These are phyloP conservation scores for Micractinium sp. DNA, from an alignment of 139 green algal species.

Conservation along the genomic window DNA sequence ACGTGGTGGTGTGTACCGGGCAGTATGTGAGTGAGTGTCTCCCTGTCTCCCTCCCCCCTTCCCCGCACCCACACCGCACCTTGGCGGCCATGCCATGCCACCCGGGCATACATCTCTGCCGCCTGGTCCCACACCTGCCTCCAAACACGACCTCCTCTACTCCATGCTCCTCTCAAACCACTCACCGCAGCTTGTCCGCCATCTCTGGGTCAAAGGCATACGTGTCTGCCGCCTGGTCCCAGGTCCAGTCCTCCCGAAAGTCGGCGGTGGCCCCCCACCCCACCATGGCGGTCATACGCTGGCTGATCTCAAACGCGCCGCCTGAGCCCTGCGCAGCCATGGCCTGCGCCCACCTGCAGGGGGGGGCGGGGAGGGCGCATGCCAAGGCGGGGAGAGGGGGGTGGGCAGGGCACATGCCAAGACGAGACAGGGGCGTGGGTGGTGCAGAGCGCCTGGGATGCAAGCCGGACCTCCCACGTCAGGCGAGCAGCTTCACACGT, in stretches of 20 bases:
- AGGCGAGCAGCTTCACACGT: not conserved
- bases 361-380: not conserved
- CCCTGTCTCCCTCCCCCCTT: too few species aligned
- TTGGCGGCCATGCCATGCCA: too few species aligned
- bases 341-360: slow-evolving; percentile 82
- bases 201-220: slow-evolving; percentile 93
- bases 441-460: too few species aligned
- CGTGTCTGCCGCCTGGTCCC: slow-evolving; percentile 89
- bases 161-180: not conserved
- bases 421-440: too few species aligned
- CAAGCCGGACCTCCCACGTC: too few species aligned
- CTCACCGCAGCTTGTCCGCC: slow-evolving; percentile 70
- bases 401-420: not conserved
- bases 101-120: too few species aligned
- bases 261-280: slow-evolving; percentile 93
- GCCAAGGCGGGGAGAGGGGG: too few species aligned
- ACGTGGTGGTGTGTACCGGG: too few species aligned
- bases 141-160: not conserved
- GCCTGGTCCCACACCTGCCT: not conserved
- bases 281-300: slow-evolving; percentile 94
- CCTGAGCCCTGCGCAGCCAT: slow-evolving; percentile 93
- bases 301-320: slow-evolving; percentile 94
- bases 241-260: slow-evolving; percentile 96
- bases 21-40: too few species aligned
- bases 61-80: too few species aligned